Conservation (phyloP, 495 filamentous ascomycete species). For the Tetracladium marchalianum region DNA sequence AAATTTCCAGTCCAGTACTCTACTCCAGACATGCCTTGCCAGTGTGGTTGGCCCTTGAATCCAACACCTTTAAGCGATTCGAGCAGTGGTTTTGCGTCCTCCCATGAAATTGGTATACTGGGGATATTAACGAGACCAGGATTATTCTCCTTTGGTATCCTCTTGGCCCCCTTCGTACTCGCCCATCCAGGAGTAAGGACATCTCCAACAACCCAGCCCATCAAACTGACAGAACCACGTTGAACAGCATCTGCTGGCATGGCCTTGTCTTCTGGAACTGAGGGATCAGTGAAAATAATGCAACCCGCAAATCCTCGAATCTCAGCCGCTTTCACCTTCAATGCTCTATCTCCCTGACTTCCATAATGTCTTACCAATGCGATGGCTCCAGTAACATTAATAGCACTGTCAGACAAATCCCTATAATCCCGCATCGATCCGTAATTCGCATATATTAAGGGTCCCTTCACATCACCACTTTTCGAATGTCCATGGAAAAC, state of each 20-base stretch:
- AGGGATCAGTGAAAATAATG: constrained; percentile 85
- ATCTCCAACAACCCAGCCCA: constrained; percentile 77
- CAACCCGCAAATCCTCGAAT: constrained; percentile 73
- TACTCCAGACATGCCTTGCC: constrained; percentile 64
- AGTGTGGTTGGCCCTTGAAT: constrained; percentile 54
- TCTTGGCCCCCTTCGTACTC: constrained; percentile 56
- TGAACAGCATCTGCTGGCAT: constrained; percentile 76
- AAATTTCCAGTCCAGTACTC: constrained; percentile 70
- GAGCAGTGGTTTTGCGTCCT: constrained; percentile 74
- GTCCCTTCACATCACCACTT: constrained; percentile 81
- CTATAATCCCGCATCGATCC: constrained; percentile 79
- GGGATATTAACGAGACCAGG: constrained; percentile 72
- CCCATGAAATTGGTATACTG: constrained; percentile 79
- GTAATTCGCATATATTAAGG: constrained; percentile 90
- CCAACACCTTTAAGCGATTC: constrained; percentile 70
- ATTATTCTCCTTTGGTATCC: constrained; percentile 59
- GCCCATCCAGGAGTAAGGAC: constrained; percentile 81
- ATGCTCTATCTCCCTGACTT: constrained; percentile 54
- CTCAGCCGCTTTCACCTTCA: constrained; percentile 89
- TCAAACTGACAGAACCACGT: constrained; percentile 71
- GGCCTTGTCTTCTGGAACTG: constrained; percentile 63
- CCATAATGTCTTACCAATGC: constrained; percentile 76
- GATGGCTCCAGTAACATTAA: constrained; percentile 71
- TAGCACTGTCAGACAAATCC: constrained; percentile 53
- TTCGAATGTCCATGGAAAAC: constrained; percentile 86